These are phyloP conservation scores for Populus hybrid DNA, from an alignment of 441 rosid species.

Conservation along the genomic window DNA sequence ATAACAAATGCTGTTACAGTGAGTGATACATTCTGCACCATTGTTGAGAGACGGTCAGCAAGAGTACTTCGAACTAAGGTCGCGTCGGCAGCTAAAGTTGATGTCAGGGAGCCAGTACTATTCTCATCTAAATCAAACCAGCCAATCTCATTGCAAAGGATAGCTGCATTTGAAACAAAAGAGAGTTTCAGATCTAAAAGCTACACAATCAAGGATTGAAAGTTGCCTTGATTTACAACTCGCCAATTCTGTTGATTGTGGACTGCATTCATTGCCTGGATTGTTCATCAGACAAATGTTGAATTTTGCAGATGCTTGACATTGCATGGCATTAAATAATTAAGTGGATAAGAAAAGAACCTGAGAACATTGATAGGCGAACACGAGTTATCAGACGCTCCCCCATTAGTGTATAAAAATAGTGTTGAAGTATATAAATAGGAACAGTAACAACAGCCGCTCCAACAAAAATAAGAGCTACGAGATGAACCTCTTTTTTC, in stretches of 20 bases:
- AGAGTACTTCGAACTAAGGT: constrained; percentile 70
- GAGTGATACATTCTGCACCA: constrained; percentile 70
- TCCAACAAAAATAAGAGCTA: constrained; percentile 47
- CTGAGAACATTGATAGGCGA: constrained; percentile 71
- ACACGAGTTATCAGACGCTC: constrained; percentile 75
- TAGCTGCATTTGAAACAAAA: constrained; percentile 43
- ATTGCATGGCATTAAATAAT: not conserved
- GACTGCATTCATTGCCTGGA: not conserved
- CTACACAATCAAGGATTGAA: not conserved
- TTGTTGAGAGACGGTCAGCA: constrained; percentile 77
- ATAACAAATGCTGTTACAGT: constrained; percentile 69
- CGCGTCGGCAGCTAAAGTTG: constrained; percentile 76
- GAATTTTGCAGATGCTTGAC: not conserved
- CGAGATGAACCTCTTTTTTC: constrained; percentile 42
- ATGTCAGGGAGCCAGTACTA: constrained; percentile 61
- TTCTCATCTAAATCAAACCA: constrained; percentile 86
- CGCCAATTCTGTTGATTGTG: not conserved
- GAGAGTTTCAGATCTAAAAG: not conserved
- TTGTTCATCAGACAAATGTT: not conserved
- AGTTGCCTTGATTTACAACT: not conserved
- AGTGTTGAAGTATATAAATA: constrained; percentile 69
- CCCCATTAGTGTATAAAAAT: constrained; percentile 78
- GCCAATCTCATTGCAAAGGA: constrained; percentile 69
- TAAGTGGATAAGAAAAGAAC: constrained; percentile 28
- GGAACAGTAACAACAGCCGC: constrained; percentile 53